phyloP scores from a whole-genome alignment of 768 basidiomycete genomes.

The Pisolithus microcarpus region DNA sequence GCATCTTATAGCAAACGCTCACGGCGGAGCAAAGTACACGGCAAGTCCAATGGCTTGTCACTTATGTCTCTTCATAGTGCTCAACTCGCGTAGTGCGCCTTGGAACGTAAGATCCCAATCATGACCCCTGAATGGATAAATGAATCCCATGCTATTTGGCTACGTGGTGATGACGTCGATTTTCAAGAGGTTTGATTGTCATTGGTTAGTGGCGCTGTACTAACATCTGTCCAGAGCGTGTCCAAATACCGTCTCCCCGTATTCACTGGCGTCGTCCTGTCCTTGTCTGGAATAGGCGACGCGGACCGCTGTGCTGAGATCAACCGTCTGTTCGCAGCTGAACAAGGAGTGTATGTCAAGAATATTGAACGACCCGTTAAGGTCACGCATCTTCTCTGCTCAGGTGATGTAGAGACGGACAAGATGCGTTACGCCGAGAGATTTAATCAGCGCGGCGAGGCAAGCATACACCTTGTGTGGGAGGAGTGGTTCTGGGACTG shows the following conservation, averaged over 20 bases:
- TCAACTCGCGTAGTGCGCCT: slow-evolving; percentile 54
- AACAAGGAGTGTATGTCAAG: slow-evolving; percentile 68
- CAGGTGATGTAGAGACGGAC: slow-evolving; percentile 55
- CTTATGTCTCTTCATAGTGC: not conserved
- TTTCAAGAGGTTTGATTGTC: slow-evolving; percentile 42
- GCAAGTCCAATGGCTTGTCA: slow-evolving; percentile 33
- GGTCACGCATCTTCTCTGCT: slow-evolving; percentile 83
- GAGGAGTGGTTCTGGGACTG: slow-evolving; percentile 98
- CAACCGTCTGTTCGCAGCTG: slow-evolving; percentile 46
- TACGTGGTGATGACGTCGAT: slow-evolving; percentile 74
- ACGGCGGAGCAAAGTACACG: slow-evolving; percentile 79
- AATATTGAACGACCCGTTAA: slow-evolving; percentile 69
- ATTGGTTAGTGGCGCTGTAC: not conserved
- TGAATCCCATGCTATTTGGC: slow-evolving; percentile 66
- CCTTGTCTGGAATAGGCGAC: slow-evolving; percentile 70
- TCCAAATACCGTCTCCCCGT: slow-evolving; percentile 57
- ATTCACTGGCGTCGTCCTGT: slow-evolving; percentile 65
- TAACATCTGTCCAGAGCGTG: slow-evolving; percentile 40
- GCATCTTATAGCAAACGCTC: slow-evolving; percentile 75
- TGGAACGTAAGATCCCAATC: slow-evolving; percentile 76
- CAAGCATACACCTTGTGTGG: slow-evolving; percentile 76
- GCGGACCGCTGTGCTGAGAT: slow-evolving; percentile 55
- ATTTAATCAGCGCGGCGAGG: slow-evolving; percentile 63
- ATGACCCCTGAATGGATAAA: slow-evolving; percentile 72
- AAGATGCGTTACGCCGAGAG: slow-evolving; percentile 77